Evolutionary conservation across 345 rosid genomes (phyloP).

Genomic region (Schrenkiella parvula): DNA sequence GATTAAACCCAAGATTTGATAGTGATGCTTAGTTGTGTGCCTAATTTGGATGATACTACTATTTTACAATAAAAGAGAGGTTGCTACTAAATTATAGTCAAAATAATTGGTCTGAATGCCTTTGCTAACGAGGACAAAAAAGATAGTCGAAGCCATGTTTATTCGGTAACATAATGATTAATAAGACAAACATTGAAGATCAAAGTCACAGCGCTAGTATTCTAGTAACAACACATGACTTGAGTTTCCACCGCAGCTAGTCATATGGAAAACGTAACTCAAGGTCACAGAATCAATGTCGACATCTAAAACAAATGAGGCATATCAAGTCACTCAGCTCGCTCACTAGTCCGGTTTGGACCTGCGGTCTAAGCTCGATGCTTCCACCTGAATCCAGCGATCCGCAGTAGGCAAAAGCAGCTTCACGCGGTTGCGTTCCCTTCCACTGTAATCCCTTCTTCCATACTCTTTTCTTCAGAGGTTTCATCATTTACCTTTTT

Average conservation of each 20-base stretch:
- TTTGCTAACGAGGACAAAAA: neutral
- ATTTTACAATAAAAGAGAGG: too few species aligned
- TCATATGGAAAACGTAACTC: neutral
- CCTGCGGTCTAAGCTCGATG: neutral
- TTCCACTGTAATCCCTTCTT: neutral
- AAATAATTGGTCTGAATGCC: neutral
- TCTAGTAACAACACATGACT: neutral
- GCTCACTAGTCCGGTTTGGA: neutral
- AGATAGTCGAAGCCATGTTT: neutral
- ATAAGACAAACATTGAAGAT: neutral
- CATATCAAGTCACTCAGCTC: neutral
- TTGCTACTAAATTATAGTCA: neutral
- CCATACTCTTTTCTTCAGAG: neutral
- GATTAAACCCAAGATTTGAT: too few species aligned
- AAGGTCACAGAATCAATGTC: slow-evolving; percentile 1
- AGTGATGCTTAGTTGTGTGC: too few species aligned
- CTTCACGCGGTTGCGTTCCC: slow-evolving; percentile 7
- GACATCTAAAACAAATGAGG: neutral
- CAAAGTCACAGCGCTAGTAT: neutral
- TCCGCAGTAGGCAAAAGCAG: neutral
- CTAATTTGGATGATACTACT: too few species aligned
- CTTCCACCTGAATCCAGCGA: slow-evolving; percentile 14
- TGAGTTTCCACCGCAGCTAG: neutral
- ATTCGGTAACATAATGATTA: neutral
- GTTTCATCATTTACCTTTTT: slow-evolving; percentile 16